Percentiles rank a stretch among this genome's conserved stretches.
Conservation (phyloP, 1,139 yeast species). For the Yarrowia galli region DNA sequence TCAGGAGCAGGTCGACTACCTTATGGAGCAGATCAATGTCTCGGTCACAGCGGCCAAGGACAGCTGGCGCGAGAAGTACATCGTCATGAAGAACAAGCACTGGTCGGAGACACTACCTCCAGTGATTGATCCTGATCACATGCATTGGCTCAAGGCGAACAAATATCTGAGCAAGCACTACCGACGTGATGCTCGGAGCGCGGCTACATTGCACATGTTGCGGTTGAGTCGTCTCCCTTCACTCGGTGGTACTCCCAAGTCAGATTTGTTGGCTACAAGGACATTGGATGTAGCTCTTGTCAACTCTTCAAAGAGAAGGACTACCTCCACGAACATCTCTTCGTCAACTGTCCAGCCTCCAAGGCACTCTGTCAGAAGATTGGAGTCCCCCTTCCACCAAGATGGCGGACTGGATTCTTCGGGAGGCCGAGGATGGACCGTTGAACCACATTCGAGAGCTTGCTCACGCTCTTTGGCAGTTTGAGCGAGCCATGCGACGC, state of each 20-base stretch:
- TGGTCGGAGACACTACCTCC: not conserved
- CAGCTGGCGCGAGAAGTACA: not conserved
- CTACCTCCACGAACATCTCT: slow-evolving; percentile 3
- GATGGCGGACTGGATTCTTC: not conserved
- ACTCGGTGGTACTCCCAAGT: slow-evolving; percentile 2
- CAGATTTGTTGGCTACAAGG: not conserved
- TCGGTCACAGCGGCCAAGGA: not conserved
- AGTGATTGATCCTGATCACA: not conserved
- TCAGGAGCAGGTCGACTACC: not conserved
- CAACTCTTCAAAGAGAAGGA: not conserved
- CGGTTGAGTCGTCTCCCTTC: not conserved
- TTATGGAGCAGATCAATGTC: not conserved
- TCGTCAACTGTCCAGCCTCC: not conserved
- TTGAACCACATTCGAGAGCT: slow-evolving; percentile 4
- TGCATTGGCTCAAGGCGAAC: not conserved
- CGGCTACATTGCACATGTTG: not conserved
- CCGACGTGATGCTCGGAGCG: not conserved
- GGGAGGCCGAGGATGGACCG: not conserved
- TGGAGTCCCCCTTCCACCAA: not conserved
- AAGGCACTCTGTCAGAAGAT: not conserved
- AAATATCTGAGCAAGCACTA: not conserved
- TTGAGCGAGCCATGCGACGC: slow-evolving; percentile 6
- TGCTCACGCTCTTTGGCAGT: not conserved
- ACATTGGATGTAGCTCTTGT: not conserved
- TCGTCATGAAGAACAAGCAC: not conserved